phyloP scores from a whole-genome alignment of 1,284 basidiomycete species.

The Irpex lacteus region DNA sequence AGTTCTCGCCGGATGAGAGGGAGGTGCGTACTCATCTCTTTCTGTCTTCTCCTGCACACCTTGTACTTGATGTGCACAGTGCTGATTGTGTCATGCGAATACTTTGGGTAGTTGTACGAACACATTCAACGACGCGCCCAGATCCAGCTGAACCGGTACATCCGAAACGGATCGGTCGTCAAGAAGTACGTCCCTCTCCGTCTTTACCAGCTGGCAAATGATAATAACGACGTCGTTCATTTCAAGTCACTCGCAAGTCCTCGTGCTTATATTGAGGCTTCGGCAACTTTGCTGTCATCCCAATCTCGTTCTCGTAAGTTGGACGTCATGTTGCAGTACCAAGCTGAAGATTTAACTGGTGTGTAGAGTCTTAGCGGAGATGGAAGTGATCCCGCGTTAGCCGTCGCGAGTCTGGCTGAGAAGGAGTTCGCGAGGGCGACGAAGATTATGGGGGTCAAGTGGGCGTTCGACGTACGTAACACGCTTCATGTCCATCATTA shows the following conservation, averaged over 20 bases:
- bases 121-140: constrained; percentile 53
- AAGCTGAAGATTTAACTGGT: no score
- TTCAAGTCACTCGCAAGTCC: no score
- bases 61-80: neutral
- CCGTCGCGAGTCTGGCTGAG: constrained; percentile 45
- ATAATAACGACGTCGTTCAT: no score
- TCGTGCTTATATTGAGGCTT: no score
- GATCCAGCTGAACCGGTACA: constrained; percentile 55
- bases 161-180: constrained; percentile 51
- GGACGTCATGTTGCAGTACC: no score
- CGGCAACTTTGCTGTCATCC: no score
- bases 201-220: no score
- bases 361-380: constrained; percentile 33
- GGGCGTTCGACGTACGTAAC: constrained; percentile 47
- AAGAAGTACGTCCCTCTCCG: constrained; percentile 56
- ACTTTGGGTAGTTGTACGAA: constrained; percentile 53
- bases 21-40: constrained; percentile 35
- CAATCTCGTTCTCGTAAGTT: no score
- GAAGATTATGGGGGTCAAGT: constrained; percentile 50
- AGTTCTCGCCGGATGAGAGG: constrained; percentile 63
- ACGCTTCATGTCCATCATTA: no score
- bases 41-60: no score
- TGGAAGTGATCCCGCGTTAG: constrained; percentile 47
- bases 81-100: neutral
- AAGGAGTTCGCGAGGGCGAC: constrained; percentile 56